These are phyloP conservation scores for Obba rivulosa DNA, from an alignment of 768 basidiomycete species.

Conservation along the genomic window DNA sequence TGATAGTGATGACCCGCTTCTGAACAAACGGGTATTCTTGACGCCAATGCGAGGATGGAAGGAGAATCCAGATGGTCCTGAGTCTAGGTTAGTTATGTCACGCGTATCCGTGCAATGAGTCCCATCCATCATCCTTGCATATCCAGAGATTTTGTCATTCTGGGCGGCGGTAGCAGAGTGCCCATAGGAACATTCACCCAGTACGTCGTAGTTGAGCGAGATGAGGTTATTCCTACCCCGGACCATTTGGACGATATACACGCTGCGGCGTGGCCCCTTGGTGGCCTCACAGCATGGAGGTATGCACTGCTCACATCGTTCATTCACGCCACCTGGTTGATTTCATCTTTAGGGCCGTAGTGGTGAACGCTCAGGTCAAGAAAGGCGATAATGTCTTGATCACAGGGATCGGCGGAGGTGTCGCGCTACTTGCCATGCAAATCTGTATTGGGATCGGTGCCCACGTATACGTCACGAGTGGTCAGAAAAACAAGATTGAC, in stretches of 20 bases:
- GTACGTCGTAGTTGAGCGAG: conserved; percentile 67
- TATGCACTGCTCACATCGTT: conserved; percentile 23
- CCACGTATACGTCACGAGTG: conserved; percentile 79
- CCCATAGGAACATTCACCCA: conserved; percentile 71
- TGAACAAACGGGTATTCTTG: conserved; percentile 68
- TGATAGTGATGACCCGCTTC: conserved; percentile 46
- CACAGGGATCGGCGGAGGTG: conserved; percentile 81
- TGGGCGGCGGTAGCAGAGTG: conserved; percentile 54
- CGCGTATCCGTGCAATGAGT: conserved; percentile 10
- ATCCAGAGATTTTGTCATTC: conserved; percentile 48
- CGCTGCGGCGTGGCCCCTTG: conserved; percentile 73
- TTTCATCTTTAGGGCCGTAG: conserved; percentile 43
- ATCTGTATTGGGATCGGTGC: conserved; percentile 71
- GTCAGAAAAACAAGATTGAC: conserved; percentile 61
- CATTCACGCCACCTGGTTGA: neutral
- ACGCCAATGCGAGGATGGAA: conserved; percentile 77
- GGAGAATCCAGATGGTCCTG: conserved; percentile 56
- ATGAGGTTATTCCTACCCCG: conserved; percentile 62
- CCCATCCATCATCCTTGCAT: no score
- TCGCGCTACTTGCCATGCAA: conserved; percentile 73
- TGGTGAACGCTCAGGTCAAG: conserved; percentile 59
- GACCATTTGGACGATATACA: conserved; percentile 63
- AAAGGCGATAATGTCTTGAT: conserved; percentile 71
- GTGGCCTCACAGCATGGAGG: conserved; percentile 83
- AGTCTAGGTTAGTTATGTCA: conserved; percentile 42